Percentiles rank a stretch among this genome's conserved stretches.
These are phyloP conservation scores for Pleurozium schreberi DNA, from an alignment of 225 moss, liverwort and hornwort species.

Conservation along the genomic window DNA sequence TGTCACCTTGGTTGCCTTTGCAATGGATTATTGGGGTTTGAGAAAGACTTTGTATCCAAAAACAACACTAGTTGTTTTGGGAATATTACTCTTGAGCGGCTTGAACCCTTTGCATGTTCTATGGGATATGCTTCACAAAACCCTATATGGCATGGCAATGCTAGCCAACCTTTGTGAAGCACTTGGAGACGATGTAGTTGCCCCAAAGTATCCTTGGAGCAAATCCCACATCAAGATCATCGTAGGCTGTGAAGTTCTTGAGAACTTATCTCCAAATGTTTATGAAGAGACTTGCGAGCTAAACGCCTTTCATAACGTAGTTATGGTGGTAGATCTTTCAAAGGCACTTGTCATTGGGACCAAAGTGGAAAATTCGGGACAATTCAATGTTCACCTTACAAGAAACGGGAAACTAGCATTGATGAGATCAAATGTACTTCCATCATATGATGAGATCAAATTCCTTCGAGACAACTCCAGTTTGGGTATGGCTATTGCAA, in stretches of 20 bases:
- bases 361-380: too few relatives aligned
- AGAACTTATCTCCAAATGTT: background rate
- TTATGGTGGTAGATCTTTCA: too few relatives aligned
- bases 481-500: too few relatives aligned
- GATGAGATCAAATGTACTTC: too few relatives aligned
- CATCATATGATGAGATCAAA: too few relatives aligned
- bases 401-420: too few relatives aligned
- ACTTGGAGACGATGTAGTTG: background rate
- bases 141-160: background rate
- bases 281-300: background rate
- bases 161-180: background rate
- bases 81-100: background rate
- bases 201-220: background rate
- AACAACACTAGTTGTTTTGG: too few relatives aligned
- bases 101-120: background rate
- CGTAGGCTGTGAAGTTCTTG: rapidly evolving
- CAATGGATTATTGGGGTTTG: background rate
- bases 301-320: rapidly evolving
- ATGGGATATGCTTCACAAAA: rapidly evolving
- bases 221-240: background rate
- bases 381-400: too few relatives aligned
- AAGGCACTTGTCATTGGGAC: too few relatives aligned
- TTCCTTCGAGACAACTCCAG: too few relatives aligned
- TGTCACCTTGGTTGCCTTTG: background rate
- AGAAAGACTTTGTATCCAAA: background rate